Evolutionary conservation across 176 grass and related monocot species (phyloP), one percentile per base, ranked within the genome.

Genomic region (Paspalum vaginatum): DNA sequence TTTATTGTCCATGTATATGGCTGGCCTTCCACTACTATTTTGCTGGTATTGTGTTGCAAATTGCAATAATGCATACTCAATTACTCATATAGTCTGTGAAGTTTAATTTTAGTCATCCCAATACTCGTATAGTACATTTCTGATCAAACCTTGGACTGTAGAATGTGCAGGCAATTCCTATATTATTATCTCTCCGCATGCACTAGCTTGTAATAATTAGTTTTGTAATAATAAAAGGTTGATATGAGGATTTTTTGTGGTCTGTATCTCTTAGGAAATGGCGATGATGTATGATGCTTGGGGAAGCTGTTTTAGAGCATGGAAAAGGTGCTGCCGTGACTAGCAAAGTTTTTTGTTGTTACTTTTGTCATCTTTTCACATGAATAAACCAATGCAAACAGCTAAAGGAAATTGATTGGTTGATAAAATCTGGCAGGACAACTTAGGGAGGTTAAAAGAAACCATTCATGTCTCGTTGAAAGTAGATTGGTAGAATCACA

Each of bases 221-320:
- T 79, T 75, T 25, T 56, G 2, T 46, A 55, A 79, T 11, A 17
- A 60, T 84, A 21, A 75, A 70, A 53, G n/a, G 20, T 79, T 88
- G 25, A 82, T 81, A 56, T 79, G 39, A 74, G 54, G 41, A 58
- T 75, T 70, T 82, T 32, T 11, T 72, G 25, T 86, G 42, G 64
- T 60, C 79, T 72, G 71, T n/a, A 90, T 86, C 56, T 91, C 41
- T 63, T 91, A 88, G 79, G 82, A 74, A 88, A 85, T 20, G 47
- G 74, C 56, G 70, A 91, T 74, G 85, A 75, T 70, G 85, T 16
- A 81, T 91, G 85, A 88, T 21, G 40, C 62, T 25, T 85, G 82
- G 41, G 56, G 56, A 78, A 64, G 47, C 78, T 68, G 66, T 20
- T 76, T 71, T 40, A 82, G 63, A 75, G 4, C 42, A 65, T 44